These are phyloP conservation scores for Silene latifolia DNA, from an alignment of 148 eudicot genomes.

Conservation along the genomic window DNA sequence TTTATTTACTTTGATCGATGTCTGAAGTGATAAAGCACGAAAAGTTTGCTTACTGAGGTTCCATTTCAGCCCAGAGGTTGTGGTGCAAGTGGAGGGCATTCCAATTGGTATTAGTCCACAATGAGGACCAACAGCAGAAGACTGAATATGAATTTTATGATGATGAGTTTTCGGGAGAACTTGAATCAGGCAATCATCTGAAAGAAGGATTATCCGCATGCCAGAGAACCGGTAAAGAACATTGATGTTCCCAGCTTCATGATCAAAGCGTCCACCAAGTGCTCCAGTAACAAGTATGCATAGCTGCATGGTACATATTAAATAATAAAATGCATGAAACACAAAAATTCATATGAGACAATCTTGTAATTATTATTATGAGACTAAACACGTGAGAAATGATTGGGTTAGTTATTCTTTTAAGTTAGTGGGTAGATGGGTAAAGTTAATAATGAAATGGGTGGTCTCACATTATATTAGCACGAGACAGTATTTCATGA, in stretches of 20 bases:
- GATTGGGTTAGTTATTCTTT: too few relatives aligned
- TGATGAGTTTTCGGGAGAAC: slow-evolving; percentile 69
- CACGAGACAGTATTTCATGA: too few relatives aligned
- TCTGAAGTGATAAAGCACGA: neutral
- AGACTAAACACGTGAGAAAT: too few relatives aligned
- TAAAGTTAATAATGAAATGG: too few relatives aligned
- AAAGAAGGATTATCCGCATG: slow-evolving; percentile 62
- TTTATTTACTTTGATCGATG: neutral
- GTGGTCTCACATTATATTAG: too few relatives aligned
- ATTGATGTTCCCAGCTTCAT: slow-evolving; percentile 87
- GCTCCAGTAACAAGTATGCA: slow-evolving; percentile 87
- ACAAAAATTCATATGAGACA: neutral
- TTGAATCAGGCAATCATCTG: slow-evolving; percentile 83
- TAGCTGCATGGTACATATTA: slow-evolving; percentile 41
- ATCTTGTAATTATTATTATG: neutral
- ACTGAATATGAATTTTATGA: slow-evolving; percentile 64
- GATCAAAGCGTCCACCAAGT: slow-evolving; percentile 96
- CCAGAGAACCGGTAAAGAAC: slow-evolving; percentile 64
- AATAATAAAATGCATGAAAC: neutral
- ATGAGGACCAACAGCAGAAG: slow-evolving; percentile 84
- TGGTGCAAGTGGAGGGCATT: slow-evolving; percentile 47
- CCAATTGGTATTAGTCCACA: slow-evolving; percentile 91
- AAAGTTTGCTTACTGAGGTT: slow-evolving; percentile 59
- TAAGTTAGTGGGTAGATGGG: too few relatives aligned
- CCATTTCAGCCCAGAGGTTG: slow-evolving; percentile 89